Base-by-base conservation (phyloP, 345 rosid genomes). In the Alliaria petiolata region DNA sequence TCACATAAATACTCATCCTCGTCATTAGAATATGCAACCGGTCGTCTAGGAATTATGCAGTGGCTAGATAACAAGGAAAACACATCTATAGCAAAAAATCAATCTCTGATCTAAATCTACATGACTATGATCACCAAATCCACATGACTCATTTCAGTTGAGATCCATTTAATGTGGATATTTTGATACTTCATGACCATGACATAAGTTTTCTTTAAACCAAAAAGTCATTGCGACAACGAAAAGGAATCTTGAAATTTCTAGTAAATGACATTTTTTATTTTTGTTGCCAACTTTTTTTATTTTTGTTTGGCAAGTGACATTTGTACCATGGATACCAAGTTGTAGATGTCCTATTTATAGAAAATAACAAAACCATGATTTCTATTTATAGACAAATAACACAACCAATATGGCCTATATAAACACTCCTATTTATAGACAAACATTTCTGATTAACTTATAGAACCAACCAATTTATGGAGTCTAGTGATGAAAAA, bases 171-270 rank as follows among this genome's bases (percentile, higher is more conserved):
- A 17, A n/a, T 47, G 50, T 14, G 15, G 67, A 70, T 49, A 38
- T 52, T 60, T 52, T 62, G 43, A 26, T 64, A 64, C 20, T 62
- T 4, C 38, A n/a, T 62, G 62, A 71, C 53, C 42, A 62, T 7
- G 62, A 62, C 54, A 40, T n/a, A 31, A 64, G 65, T 64, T 55
- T 52, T 45, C 47, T 25, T 33, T 5, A 56, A 45, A 53, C 50
- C 58, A 55, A 64, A 53, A 72, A 72, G 47, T 54, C 76, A 34
- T 53, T 15, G 12, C 50, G 20, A 45, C 12, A 36, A 64, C 30
- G 58, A 55, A 45, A 64, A 43, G 0, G 54, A 36, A 22, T 63
- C 45, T 43, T 26, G 39, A 52, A 59, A 35, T 38, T 22, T 60
- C 25, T 49, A 36, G 50, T 44, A 14, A 31, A n/a, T 63, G 31